Conservation (phyloP, 305 asterid species). For the Fraxinus dipetala region DNA sequence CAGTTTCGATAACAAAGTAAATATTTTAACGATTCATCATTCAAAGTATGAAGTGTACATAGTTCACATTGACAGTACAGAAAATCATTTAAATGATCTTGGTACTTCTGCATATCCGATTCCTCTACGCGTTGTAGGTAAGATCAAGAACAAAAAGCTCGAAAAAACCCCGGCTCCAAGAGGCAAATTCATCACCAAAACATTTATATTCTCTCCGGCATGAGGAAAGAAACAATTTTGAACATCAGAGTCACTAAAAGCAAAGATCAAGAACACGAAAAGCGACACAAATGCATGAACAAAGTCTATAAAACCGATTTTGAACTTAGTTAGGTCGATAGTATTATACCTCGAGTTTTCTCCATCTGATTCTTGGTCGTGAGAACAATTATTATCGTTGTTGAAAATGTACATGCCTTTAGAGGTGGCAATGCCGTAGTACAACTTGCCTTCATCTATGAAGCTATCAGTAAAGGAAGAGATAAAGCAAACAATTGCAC, state of each 20-base stretch:
- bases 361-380: not conserved
- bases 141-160: conserved; percentile 48
- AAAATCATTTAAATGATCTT: not conserved
- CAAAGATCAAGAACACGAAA: conserved; percentile 52
- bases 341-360: conserved; percentile 2
- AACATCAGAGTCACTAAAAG: conserved; percentile 48
- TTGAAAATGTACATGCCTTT: conserved; percentile 49
- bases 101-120: conserved; percentile 50
- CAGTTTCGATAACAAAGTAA: not conserved
- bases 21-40: not conserved
- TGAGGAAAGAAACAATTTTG: conserved; percentile 44
- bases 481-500: conserved; percentile 42
- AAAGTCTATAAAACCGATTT: conserved; percentile 37
- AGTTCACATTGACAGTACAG: not conserved
- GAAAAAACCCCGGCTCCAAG: conserved; percentile 52
- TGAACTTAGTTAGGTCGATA: conserved; percentile 31
- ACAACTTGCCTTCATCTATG: conserved; percentile 38
- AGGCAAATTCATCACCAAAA: conserved; percentile 52
- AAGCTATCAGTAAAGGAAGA: conserved; percentile 60
- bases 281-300: conserved; percentile 51
- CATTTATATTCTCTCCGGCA: conserved; percentile 39
- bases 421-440: conserved; percentile 57
- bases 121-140: conserved; percentile 61
- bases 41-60: not conserved
- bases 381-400: not conserved